Base-by-base conservation (phyloP, 2,329 filamentous ascomycete genomes). In the Orbilia blumenaviensis region DNA sequence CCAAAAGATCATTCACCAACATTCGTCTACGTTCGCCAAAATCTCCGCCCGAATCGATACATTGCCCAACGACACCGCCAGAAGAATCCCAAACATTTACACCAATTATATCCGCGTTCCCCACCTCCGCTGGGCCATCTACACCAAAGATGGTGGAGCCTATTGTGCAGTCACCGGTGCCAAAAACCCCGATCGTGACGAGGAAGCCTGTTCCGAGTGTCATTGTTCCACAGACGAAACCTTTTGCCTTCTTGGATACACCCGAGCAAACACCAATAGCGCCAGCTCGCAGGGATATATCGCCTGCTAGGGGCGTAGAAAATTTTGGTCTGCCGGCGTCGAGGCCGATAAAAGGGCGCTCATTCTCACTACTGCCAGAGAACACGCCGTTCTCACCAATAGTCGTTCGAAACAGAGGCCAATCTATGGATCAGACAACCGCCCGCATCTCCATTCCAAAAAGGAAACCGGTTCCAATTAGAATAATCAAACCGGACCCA, bases 1-100 rank as follows among this genome's bases (percentile, higher is more conserved):
- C 71, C 52, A 75, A 68, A 60, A 46, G 71, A 38, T 75, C 71
- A 21, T 75, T 75, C 58, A 75, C 71, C 14, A 75, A 75, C 60
- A 75, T 75, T 56, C 71, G 71, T 50, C 71, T 75, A 9, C 71
- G 71, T 14, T 75, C 71, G 3, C 71, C 71, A 14, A 75, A 75
- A 68, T 61, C 44, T 32, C 71, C 71, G 42, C 38, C 54, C 41
- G 71, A 75, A 46, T 36, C 54, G 18, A 67, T 68, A 41, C 62
- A 66, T 52, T 63, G 56, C 64, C 71, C 63, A 41, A 75, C 67
- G 63, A 75, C 71, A 60, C 71, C 71, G 34, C 71, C 63, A 27
- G 63, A 75, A 16, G 71, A 75, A 42, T 38, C 25, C 3, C 63
- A 64, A 58, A 42, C 63, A 21, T 75, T 63, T 14, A 58, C 38